Percentiles rank a stretch among this genome's conserved stretches.
These are phyloP conservation scores for Gossypium gossypioides DNA, from an alignment of 441 rosid species.

Conservation along the genomic window DNA sequence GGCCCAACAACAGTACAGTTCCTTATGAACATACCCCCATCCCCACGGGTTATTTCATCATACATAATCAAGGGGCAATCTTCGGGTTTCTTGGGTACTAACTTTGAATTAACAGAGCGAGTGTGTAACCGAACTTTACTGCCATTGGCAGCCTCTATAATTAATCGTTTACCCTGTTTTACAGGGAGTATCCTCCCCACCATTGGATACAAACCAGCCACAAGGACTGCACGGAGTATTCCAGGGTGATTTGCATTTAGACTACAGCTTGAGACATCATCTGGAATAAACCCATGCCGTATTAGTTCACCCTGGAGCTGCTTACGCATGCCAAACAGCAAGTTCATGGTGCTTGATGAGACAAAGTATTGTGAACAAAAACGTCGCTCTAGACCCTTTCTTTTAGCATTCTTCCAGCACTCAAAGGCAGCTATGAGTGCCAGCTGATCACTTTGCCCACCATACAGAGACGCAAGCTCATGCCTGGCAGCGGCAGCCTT, in stretches of 20 bases:
- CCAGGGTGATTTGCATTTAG: constrained; percentile 62
- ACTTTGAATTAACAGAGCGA: constrained; percentile 47
- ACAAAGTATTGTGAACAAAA: constrained; percentile 78
- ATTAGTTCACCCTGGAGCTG: constrained; percentile 69
- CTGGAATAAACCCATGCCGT: constrained; percentile 56
- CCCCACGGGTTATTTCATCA: constrained; percentile 89
- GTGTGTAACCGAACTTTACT: constrained; percentile 68
- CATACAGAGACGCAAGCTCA: constrained; percentile 78
- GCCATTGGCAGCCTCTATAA: constrained; percentile 67
- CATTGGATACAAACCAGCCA: constrained; percentile 86
- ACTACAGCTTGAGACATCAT: constrained; percentile 50
- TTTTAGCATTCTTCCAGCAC: constrained; percentile 78
- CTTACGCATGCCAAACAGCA: constrained; percentile 78
- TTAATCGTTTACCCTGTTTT: constrained; percentile 36
- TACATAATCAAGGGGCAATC: constrained; percentile 52
- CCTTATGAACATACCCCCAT: constrained; percentile 61
- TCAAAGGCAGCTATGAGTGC: constrained; percentile 86
- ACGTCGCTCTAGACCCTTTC: constrained; percentile 38
- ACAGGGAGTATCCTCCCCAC: constrained; percentile 55
- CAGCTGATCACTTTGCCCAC: constrained; percentile 83
- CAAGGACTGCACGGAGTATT: constrained; percentile 68
- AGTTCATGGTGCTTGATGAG: constrained; percentile 62
- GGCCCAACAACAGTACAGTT: constrained; percentile 63
- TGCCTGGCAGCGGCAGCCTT: constrained; percentile 62
- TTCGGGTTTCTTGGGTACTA: constrained; percentile 31